Percentiles rank a stretch among this genome's conserved stretches.
Conservation (phyloP, 1,284 basidiomycete genomes). For the Mycosarcoma mackinlayi region DNA sequence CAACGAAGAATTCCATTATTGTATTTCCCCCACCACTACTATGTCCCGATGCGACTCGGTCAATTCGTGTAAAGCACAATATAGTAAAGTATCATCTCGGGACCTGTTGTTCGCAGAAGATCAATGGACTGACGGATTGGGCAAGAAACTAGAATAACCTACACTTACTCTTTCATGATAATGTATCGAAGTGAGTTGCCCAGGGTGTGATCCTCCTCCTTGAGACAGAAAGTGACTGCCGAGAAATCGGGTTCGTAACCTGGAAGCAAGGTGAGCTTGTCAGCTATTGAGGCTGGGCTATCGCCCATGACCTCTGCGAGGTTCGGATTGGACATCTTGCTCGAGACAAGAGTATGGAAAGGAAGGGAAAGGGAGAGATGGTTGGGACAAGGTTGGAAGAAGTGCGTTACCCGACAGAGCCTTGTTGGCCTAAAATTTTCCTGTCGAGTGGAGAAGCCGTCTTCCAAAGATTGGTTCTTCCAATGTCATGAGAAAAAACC, state of each 20-base stretch:
- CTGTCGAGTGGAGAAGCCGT: slow-evolving; percentile 25
- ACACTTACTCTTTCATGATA: slow-evolving; percentile 95
- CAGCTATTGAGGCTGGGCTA: slow-evolving; percentile 42
- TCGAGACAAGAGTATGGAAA: neutral
- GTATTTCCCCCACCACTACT: slow-evolving; percentile 61
- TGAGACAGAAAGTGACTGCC: slow-evolving; percentile 89
- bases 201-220: slow-evolving; percentile 93
- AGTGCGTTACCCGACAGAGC: neutral
- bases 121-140: neutral
- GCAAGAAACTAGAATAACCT: neutral
- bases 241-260: slow-evolving; percentile 85
- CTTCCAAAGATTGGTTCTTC: slow-evolving; percentile 6
- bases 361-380: neutral
- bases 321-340: slow-evolving; percentile 49
- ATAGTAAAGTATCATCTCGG: slow-evolving; percentile 50
- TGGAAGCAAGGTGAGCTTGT: slow-evolving; percentile 68
- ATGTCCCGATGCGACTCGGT: slow-evolving; percentile 44
- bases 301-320: slow-evolving; percentile 52
- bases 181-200: slow-evolving; percentile 96
- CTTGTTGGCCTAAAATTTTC: slow-evolving; percentile 17
- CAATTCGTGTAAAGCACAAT: slow-evolving; percentile 55
- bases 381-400: too few relatives aligned
- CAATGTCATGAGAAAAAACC: too few relatives aligned
- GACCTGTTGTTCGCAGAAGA: slow-evolving; percentile 16
- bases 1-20: slow-evolving; percentile 69